Evolutionary conservation across 768 basidiomycete genomes (phyloP), one percentile per base, ranked within the genome.

Genomic region (Xerocomus potaroensis): DNA sequence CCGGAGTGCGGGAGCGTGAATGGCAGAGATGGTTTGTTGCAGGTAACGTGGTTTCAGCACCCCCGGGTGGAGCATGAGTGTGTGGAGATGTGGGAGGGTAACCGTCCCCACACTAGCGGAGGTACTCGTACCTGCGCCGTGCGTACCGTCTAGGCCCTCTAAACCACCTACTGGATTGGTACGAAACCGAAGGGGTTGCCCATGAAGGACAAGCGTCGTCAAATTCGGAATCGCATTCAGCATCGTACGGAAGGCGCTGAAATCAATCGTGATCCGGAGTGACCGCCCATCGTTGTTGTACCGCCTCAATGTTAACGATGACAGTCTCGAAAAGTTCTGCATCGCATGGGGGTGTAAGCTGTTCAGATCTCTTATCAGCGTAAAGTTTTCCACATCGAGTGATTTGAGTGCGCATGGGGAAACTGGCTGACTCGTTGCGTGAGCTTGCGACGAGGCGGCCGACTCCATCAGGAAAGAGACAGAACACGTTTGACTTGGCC

Each of bases 41-140:
- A 66, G 48, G 45, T 60, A 66, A 21, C 62, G 62, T 8, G 65
- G 65, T 31, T 66, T 66, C 38, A 64, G 34, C 24, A 62, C 56
- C 11, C 60, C 54, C 0, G 63, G 63, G 27, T 65, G 65, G 22
- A 64, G 50, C 38, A 64, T 55, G 42, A 64, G 54, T 5, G 58
- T 62, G n/a, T 56, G 63, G 37, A 64, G 60, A 32, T 60, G 41
- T n/a, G 55, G 63, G 4, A 64, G 50, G 10, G 58, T 30, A 26
- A 66, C 31, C 12, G 30, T 52, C 7, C 47, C 10, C 4, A 31
- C 6, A 36, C 30, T 44, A 6, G 35, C 15, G 29, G 15, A 1
- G 15, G 33, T 30, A 8, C 34, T 38, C 14, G 19, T 21, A 14
- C 43, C 16, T 31, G 22, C 22, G 19, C 48, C 56, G 5, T 42